Evolutionary conservation across 2,329 filamentous ascomycete species (phyloP).

Genomic region (Aspergillus unguis): DNA sequence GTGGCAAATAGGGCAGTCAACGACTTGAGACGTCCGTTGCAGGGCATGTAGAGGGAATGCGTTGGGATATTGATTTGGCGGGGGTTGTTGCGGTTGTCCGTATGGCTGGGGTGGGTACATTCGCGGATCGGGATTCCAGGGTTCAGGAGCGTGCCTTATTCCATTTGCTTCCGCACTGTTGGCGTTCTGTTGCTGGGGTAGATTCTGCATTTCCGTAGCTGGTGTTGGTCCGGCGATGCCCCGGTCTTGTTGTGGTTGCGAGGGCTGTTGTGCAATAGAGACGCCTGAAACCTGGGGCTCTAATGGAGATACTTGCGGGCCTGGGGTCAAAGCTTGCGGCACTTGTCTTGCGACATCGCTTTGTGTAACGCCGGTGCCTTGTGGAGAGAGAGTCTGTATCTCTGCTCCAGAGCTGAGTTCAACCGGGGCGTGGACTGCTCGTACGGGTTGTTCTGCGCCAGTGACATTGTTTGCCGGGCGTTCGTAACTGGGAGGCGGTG

Average conservation of each 20-base stretch:
- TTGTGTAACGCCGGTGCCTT: no score
- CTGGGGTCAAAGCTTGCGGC: no score
- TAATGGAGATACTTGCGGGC: no score
- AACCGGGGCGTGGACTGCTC: no score
- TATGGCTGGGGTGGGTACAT: slow-evolving; percentile 7
- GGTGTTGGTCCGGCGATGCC: neutral
- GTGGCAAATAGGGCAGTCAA: slow-evolving; percentile 49
- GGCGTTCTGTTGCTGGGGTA: neutral
- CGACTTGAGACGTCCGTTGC: slow-evolving; percentile 38
- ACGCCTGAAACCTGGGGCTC: no score
- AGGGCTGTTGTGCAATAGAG: neutral
- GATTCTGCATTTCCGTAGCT: neutral
- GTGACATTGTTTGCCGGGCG: neutral
- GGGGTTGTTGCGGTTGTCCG: neutral
- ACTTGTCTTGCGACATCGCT: no score
- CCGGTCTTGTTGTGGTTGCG: neutral
- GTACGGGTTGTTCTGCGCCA: no score
- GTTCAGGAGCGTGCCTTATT: neutral
- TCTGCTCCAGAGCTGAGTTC: no score
- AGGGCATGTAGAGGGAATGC: slow-evolving; percentile 26
- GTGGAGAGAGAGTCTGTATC: no score
- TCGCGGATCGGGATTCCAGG: neutral
- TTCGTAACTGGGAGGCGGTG: neutral
- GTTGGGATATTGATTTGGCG: slow-evolving; percentile 24
- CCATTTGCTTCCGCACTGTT: neutral